These are phyloP conservation scores for Zymoseptoria pseudotritici DNA, from an alignment of 2,329 filamentous ascomycete genomes.

Conservation along the genomic window DNA sequence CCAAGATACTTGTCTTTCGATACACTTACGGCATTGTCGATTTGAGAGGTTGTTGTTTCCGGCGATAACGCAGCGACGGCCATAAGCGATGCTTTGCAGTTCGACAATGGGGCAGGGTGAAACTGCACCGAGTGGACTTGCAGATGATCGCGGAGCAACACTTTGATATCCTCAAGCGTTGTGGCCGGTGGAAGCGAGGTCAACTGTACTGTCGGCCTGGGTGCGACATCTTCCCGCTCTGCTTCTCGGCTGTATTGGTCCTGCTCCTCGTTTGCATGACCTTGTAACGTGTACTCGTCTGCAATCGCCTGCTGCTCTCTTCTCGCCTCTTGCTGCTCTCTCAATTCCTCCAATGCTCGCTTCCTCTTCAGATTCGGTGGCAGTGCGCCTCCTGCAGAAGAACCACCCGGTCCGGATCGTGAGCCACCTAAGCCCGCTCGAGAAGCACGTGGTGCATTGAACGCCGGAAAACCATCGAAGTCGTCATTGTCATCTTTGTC, in stretches of 20 bases:
- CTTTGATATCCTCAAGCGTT: conserved; percentile 57
- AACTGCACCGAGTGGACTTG: conserved; percentile 23
- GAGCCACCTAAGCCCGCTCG: conserved; percentile 9
- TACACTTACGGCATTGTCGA: conserved; percentile 69
- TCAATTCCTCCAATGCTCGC: conserved; percentile 27
- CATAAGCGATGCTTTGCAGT: conserved; percentile 58
- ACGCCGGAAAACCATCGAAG: conserved; percentile 14
- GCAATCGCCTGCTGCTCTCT: conserved; percentile 20
- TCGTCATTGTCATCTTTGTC: conserved; percentile 41
- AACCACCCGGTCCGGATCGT: conserved; percentile 5
- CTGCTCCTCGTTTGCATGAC: conserved; percentile 17
- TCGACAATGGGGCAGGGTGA: conserved; percentile 5
- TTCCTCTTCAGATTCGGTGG: conserved; percentile 29
- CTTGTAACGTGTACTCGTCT: conserved; percentile 5
- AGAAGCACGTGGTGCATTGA: conserved; percentile 38
- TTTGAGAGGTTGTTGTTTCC: conserved; percentile 74
- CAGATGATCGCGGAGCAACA: conserved; percentile 18
- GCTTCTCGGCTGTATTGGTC: conserved; percentile 24
- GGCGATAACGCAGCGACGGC: conserved; percentile 75
- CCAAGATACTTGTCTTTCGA: conserved; percentile 81
- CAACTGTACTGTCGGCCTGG: conserved; percentile 49
- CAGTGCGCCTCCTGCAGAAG: conserved; percentile 34
- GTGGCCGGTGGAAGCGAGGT: conserved; percentile 47
- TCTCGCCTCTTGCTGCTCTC: conserved; percentile 24
- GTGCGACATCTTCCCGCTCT: conserved; percentile 36